These are phyloP conservation scores for Paecilomyces fulvus DNA, from an alignment of 2,329 filamentous ascomycete genomes.

Conservation along the genomic window DNA sequence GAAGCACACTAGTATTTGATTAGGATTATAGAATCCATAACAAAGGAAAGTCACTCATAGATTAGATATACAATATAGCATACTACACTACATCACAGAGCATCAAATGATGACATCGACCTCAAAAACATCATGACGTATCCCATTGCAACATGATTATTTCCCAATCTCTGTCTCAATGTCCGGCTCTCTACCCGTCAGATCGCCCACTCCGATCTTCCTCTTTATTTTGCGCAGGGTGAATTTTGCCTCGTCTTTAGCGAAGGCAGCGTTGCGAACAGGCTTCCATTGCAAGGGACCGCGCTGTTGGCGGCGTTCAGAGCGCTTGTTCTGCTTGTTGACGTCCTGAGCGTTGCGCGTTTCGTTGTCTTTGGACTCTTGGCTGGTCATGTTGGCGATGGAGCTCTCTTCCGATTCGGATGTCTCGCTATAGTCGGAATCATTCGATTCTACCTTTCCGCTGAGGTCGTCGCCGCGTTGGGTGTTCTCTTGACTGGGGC, in stretches of 20 bases:
- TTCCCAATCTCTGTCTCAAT: conserved; percentile 63
- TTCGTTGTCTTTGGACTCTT: conserved; percentile 6
- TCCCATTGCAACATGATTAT: background rate
- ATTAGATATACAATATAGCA: too few relatives aligned
- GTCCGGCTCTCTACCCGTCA: conserved; percentile 77
- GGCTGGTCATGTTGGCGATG: conserved; percentile 1
- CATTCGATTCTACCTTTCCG: conserved; percentile 7
- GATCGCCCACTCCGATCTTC: conserved; percentile 54
- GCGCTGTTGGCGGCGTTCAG: conserved; percentile 72
- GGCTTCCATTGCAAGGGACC: conserved; percentile 95
- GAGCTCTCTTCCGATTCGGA: background rate
- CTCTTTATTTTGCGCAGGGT: conserved; percentile 67
- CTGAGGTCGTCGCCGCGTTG: conserved; percentile 8
- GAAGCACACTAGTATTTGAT: too few relatives aligned
- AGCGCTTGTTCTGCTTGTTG: conserved; percentile 32
- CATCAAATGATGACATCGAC: too few relatives aligned
- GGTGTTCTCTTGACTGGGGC: background rate
- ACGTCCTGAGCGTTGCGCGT: conserved; percentile 9
- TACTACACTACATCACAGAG: too few relatives aligned
- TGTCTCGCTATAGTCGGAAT: conserved; percentile 1
- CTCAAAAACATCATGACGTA: too few relatives aligned
- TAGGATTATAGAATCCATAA: too few relatives aligned
- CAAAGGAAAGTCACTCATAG: too few relatives aligned
- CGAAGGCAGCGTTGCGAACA: conserved; percentile 75
- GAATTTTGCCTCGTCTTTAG: conserved; percentile 77